phyloP scores from a whole-genome alignment of 768 basidiomycete genomes.

The Russula sp. region DNA sequence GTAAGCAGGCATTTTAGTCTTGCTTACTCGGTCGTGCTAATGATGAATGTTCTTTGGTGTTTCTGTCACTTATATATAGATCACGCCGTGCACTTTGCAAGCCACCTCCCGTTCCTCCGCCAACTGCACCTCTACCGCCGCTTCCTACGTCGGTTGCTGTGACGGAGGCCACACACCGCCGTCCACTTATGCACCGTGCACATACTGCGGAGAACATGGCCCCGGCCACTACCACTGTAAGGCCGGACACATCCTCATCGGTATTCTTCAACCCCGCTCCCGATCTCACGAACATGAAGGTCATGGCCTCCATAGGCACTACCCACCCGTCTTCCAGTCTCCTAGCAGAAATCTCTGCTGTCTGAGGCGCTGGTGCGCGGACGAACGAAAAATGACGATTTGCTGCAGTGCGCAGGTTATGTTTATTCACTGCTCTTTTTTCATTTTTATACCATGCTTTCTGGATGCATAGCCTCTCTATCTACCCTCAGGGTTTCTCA shows the following conservation, averaged over 20 bases:
- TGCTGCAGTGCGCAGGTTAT: neutral
- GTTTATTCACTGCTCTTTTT: neutral
- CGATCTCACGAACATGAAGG: conserved; percentile 11
- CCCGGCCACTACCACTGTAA: neutral
- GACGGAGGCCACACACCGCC: conserved; percentile 7
- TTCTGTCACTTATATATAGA: neutral
- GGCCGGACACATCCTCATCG: neutral
- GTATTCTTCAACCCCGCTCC: neutral
- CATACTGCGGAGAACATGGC: conserved; percentile 12
- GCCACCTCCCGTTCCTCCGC: conserved; percentile 17
- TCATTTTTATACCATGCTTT: neutral
- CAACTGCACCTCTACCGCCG: conserved; percentile 14
- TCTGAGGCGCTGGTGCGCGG: neutral
- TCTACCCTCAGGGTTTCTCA: neutral
- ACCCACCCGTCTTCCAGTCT: conserved; percentile 3
- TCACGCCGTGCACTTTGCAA: conserved; percentile 19
- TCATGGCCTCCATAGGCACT: neutral
- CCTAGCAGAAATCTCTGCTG: neutral
- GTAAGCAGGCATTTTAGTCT: conserved; percentile 1
- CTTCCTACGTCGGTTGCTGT: neutral
- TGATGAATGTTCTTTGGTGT: too few relatives aligned
- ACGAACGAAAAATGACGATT: conserved; percentile 11
- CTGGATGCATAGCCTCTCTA: neutral
- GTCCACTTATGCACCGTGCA: conserved; percentile 10
- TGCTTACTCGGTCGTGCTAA: neutral